These are phyloP conservation scores for Didymella pinodella DNA, from an alignment of 2,329 filamentous ascomycete genomes.

Conservation along the genomic window DNA sequence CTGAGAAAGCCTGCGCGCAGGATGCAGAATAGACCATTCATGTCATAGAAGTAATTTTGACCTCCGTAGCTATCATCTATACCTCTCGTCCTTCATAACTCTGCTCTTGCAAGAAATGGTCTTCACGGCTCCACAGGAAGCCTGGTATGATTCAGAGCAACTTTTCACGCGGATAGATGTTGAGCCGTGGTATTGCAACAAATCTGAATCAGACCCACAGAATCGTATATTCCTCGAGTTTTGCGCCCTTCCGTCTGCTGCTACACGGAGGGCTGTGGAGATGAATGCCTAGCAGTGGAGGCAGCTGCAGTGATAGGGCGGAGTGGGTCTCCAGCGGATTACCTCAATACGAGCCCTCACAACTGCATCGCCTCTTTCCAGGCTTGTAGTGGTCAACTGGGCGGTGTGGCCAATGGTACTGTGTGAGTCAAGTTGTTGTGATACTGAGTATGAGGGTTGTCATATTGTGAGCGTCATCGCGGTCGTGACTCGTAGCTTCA, in stretches of 20 bases:
- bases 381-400: constrained; percentile 1
- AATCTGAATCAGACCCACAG: constrained; percentile 1
- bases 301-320: constrained; percentile 11
- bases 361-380: background rate
- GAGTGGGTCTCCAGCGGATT: background rate
- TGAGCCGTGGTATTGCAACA: constrained; percentile 1
- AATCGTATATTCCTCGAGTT: background rate
- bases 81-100: too few relatives aligned
- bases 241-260: constrained; percentile 14
- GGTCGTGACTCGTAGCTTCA: constrained; percentile 19
- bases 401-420: background rate
- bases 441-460: constrained; percentile 5
- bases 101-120: too few relatives aligned
- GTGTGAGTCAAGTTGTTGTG: constrained; percentile 13
- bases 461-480: constrained; percentile 20
- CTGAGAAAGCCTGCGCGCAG: background rate
- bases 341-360: constrained; percentile 8
- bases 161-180: background rate
- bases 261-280: background rate
- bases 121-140: background rate
- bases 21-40: too few relatives aligned
- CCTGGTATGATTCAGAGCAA: background rate
- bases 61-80: too few relatives aligned
- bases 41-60: too few relatives aligned
- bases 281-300: background rate